Conservation (phyloP, 2,329 filamentous ascomycete species). For the Lachnellula hyalina region DNA sequence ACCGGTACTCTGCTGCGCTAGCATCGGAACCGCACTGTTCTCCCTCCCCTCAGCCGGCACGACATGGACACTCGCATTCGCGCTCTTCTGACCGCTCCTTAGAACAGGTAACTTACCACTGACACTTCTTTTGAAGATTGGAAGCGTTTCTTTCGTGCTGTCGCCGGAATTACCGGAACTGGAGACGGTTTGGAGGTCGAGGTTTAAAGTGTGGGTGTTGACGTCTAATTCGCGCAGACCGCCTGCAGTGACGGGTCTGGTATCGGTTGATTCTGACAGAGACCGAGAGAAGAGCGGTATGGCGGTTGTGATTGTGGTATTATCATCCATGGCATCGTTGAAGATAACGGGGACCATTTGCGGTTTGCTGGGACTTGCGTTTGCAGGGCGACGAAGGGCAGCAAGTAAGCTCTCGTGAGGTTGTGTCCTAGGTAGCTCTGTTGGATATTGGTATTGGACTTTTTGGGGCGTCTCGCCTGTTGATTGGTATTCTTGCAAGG, state of each 20-base stretch:
- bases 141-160: constrained; percentile 12
- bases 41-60: constrained; percentile 41
- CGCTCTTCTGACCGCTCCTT: constrained; percentile 34
- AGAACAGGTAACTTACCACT: constrained; percentile 37
- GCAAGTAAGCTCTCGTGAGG: constrained; percentile 52
- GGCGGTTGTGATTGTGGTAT: constrained; percentile 10
- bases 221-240: constrained; percentile 47
- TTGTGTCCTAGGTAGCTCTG: constrained; percentile 70
- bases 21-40: constrained; percentile 28
- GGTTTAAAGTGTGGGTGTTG: constrained; percentile 31
- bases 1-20: constrained; percentile 24
- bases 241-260: constrained; percentile 32
- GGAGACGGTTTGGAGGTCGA: constrained; percentile 11
- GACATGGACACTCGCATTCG: constrained; percentile 22
- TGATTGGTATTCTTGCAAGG: constrained; percentile 72
- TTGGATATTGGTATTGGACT: constrained; percentile 74
- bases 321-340: constrained; percentile 22
- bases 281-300: constrained; percentile 2
- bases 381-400: constrained; percentile 35
- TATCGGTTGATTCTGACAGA: constrained; percentile 10
- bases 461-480: constrained; percentile 87
- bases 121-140: constrained; percentile 26
- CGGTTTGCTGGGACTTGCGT: constrained; percentile 30
- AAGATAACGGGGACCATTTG: constrained; percentile 32
- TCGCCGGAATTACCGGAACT: background rate